Evolutionary conservation across 108 stramenopile species (phyloP), one percentile per base, ranked within the genome.

Genomic region (Stephanodiscus minutulus): DNA sequence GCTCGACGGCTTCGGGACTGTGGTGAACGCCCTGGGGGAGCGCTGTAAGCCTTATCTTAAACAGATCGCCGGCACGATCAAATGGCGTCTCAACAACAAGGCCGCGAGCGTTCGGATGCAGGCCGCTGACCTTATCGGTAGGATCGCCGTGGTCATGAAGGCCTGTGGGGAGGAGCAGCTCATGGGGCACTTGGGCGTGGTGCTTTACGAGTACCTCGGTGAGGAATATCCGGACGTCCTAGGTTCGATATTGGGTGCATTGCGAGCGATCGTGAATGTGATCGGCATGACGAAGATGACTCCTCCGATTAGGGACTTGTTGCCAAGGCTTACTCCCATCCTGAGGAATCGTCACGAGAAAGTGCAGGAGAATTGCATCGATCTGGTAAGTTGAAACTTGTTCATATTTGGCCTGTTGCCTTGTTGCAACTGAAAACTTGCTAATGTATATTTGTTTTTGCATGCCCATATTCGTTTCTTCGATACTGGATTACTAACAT

Each of bases 201-300:
- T 99, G 50, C 93, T 99, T 31, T 99, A 96, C 73, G 99, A 99
- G 74, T 98, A 98, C 76, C 89, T 99, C 1, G 99, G 99, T 9
- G 99, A 99, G 81, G 99, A 99, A 67, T 99, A 96, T 66, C 98
- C 97, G 0, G 95, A 97, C 70, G 97, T 97, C 62, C 81, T 99
- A 25, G 98, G 98, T 15, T 96, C 94, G 49, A 98, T 99, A 61
- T 83, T 99, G 68, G 82, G 93, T 22, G 99, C 96, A 0, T 87
- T 99, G 29, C 87, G 94, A 55, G 94, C 96, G 8, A 97, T 99
- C 62, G 99, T 98, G 36, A 98, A 92, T 73, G 97, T 98, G 35
- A 97, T 99, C 74, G 98, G 99, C 29, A 98, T 98, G 98, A 94
- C 93, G 3, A 96, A 97, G 66, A 97, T 99, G 97, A 96, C 94